These are phyloP conservation scores for Asparagopsis taxiformis DNA, from an alignment of 31 red algal species.

Conservation along the genomic window DNA sequence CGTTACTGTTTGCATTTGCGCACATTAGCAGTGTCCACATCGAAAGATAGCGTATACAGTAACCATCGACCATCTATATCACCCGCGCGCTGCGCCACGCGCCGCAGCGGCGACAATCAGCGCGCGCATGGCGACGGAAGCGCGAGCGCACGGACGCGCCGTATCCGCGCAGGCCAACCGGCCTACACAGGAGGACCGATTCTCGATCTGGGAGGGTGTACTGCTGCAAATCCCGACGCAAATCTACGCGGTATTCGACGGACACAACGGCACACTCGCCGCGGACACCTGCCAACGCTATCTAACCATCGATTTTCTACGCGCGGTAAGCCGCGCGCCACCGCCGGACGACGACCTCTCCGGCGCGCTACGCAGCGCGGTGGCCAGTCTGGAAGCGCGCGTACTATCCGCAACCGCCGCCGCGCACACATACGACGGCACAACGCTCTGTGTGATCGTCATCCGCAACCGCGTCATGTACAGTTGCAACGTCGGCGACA, in stretches of 20 bases:
- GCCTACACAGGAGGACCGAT: slow-evolving; percentile 18
- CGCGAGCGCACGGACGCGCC: no score
- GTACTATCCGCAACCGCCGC: slow-evolving; percentile 1
- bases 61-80: no score
- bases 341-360: background rate
- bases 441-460: slow-evolving; percentile 10
- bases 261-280: slow-evolving; percentile 19
- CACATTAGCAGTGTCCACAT: no score
- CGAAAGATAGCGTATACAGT: no score
- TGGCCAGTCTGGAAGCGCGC: background rate
- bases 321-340: slow-evolving; percentile 10
- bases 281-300: slow-evolving; percentile 11
- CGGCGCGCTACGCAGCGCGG: slow-evolving; percentile 5
- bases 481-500: slow-evolving; percentile 24
- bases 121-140: no score
- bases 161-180: no score
- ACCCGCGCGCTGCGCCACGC: no score
- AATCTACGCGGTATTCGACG: slow-evolving; percentile 30
- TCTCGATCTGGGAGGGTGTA: slow-evolving; percentile 26
- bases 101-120: no score
- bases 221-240: background rate
- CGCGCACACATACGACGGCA: slow-evolving; percentile 3
- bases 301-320: background rate
- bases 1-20: no score
- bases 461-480: slow-evolving; percentile 10